Evolutionary conservation across 1,139 yeast genomes (phyloP), one percentile per base, ranked within the genome.

Genomic region (Geotrichum klebahnii): DNA sequence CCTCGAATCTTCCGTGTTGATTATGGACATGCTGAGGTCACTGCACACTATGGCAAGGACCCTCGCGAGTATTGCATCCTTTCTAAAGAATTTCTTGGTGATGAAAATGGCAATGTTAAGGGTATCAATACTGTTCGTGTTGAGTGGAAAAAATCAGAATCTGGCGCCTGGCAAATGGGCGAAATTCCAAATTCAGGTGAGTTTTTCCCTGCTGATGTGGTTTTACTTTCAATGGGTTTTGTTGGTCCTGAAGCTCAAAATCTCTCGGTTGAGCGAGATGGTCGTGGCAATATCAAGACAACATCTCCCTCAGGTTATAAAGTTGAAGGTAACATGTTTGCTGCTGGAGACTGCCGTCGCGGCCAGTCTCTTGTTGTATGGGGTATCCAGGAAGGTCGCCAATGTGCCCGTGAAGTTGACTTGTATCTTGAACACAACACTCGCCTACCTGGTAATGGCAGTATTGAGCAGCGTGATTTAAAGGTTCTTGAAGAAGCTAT

Each of bases 311-410:
- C 73, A 35, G 79, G 77, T 57, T 89, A 89, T 76, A 76, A 78
- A 57, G 89, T 88, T 51, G 73, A 72, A 32, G 76, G 72, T 44
- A 89, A 88, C 61, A 66, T 89, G 55, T 92, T 88, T 67, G 88
- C 97, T 50, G 96, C 97, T 45, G 98, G 98, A 71, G 98, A 92
- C 71, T 92, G 97, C 74, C 84, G 97, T 76, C 83, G 97, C 72
- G 98, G 98, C 28, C 98, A 92, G 75, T 87, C 96, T 2, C 80
- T 92, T 68, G 94, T 92, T 67, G 98, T 92, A 53, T 92, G 97
- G 97, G 98, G 97, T 72, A 92, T 92, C 61, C 97, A 92, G 73
- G 98, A 92, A 73, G 98, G 98, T 60, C 82, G 97, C 74, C 96
- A 90, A 71, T 87, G 96, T 78, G 98, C 97, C 35, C 80, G 96